phyloP scores from a whole-genome alignment of 2,329 filamentous ascomycete genomes.

The Ophiostoma tasmaniense region DNA sequence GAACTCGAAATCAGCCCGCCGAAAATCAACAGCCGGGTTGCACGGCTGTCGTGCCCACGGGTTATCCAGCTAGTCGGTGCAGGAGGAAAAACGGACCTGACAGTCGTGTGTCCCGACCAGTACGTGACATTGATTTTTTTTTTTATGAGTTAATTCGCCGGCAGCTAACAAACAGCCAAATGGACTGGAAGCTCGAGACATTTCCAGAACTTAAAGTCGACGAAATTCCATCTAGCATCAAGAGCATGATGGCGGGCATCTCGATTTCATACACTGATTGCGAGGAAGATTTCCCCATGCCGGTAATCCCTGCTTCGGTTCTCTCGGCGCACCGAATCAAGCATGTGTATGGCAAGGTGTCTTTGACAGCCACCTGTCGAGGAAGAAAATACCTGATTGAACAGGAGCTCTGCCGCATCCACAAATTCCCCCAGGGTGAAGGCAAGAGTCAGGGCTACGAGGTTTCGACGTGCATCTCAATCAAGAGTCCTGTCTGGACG shows the following conservation, averaged over 20 bases:
- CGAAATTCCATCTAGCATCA: constrained; percentile 21
- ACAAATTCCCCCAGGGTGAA: constrained; percentile 24
- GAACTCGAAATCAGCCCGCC: constrained; percentile 21
- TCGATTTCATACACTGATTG: constrained; percentile 20
- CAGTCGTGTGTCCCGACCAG: constrained; percentile 29
- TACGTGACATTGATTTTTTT: constrained; percentile 19
- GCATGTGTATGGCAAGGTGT: constrained; percentile 26
- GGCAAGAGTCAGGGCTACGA: neutral
- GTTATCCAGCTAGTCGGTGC: constrained; percentile 15
- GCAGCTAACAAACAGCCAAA: constrained; percentile 24
- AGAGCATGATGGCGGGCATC: constrained; percentile 23
- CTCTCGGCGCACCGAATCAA: constrained; percentile 23
- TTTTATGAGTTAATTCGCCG: neutral
- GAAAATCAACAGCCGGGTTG: neutral
- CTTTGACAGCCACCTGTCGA: constrained; percentile 29
- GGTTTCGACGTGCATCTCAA: constrained; percentile 4
- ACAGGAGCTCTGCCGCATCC: constrained; percentile 31
- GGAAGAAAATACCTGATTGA: constrained; percentile 29
- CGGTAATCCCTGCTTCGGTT: constrained; percentile 20
- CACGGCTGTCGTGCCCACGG: constrained; percentile 11
- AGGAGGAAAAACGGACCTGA: constrained; percentile 20
- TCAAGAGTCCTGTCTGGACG: constrained; percentile 12
- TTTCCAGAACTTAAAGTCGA: constrained; percentile 21
- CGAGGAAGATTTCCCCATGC: constrained; percentile 24
- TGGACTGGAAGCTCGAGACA: constrained; percentile 33